A percentile compares a stretch with the other conserved stretches of the same genome.
Evolutionary conservation across 495 filamentous ascomycete species (phyloP).

Genomic region (Aspergillus bridgeri): DNA sequence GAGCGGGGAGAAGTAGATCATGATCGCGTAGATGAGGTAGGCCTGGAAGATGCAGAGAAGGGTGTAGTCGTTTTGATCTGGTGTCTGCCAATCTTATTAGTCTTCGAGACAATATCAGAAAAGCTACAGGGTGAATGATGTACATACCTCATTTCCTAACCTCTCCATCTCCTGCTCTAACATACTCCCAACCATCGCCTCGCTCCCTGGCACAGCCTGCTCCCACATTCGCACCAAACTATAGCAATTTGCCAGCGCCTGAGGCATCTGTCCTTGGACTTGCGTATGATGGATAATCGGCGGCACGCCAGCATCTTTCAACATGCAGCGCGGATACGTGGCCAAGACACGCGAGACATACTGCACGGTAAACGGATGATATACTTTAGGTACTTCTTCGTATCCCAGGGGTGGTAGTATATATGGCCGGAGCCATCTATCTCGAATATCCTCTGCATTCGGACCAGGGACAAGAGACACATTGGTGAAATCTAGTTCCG

Average conservation of each 20-base stretch:
- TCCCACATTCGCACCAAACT: slow-evolving; percentile 44
- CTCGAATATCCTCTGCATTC: slow-evolving; percentile 37
- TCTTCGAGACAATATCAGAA: no score
- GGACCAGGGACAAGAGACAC: slow-evolving; percentile 28
- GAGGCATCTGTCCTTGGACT: slow-evolving; percentile 13
- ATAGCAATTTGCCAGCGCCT: slow-evolving; percentile 39
- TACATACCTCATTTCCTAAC: slow-evolving; percentile 18
- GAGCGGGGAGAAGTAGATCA: slow-evolving; percentile 36
- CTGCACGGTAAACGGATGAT: slow-evolving; percentile 26
- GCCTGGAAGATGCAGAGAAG: slow-evolving; percentile 43
- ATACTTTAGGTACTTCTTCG: slow-evolving; percentile 33
- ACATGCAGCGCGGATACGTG: slow-evolving; percentile 31
- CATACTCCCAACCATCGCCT: slow-evolving; percentile 28
- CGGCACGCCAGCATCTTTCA: slow-evolving; percentile 29
- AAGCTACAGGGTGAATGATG: no score
- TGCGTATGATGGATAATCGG: slow-evolving; percentile 42
- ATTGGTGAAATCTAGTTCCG: slow-evolving; percentile 11
- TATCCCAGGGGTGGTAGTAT: slow-evolving; percentile 31
- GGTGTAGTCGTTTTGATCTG: slow-evolving; percentile 25
- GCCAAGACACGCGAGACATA: slow-evolving; percentile 40
- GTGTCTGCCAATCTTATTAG: slow-evolving; percentile 1
- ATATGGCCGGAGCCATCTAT: slow-evolving; percentile 35
- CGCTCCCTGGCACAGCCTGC: slow-evolving; percentile 35
- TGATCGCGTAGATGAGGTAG: slow-evolving; percentile 45
- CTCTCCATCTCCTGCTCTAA: slow-evolving; percentile 39